Evolutionary conservation across 352 stramenopile genomes (phyloP).

Genomic region (Bremia lactucae): DNA sequence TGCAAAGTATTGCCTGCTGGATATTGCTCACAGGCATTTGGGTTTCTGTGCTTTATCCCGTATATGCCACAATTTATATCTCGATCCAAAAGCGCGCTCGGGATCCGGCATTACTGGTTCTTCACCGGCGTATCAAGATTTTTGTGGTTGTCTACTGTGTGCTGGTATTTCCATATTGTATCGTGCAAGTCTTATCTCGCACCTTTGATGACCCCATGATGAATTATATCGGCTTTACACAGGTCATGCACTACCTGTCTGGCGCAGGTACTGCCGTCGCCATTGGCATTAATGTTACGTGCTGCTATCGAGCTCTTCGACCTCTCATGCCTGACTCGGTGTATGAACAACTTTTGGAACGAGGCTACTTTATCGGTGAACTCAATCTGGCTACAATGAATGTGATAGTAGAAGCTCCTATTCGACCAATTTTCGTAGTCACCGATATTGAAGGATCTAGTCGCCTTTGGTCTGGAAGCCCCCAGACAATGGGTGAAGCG

Average conservation of each 20-base stretch:
- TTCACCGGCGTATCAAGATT: conserved; percentile 58
- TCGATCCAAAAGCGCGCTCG: conserved; percentile 33
- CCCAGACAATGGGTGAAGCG: conserved; percentile 45
- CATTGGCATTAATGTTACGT: conserved; percentile 50
- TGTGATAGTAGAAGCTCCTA: conserved; percentile 35
- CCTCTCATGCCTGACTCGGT: conserved; percentile 49
- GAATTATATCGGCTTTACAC: conserved; percentile 33
- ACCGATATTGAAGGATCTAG: conserved; percentile 79
- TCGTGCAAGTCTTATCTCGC: conserved; percentile 32
- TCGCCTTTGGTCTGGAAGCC: conserved; percentile 39
- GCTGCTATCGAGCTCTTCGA: conserved; percentile 46
- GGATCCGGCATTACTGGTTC: conserved; percentile 29
- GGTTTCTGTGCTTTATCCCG: conserved; percentile 44
- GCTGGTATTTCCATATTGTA: conserved; percentile 48
- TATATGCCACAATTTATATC: conserved; percentile 37
- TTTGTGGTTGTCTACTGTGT: conserved; percentile 60
- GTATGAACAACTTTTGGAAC: conserved; percentile 52
- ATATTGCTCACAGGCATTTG: conserved; percentile 40
- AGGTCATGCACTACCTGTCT: conserved; percentile 52
- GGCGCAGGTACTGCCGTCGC: conserved; percentile 45
- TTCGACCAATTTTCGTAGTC: conserved; percentile 59
- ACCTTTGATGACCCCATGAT: conserved; percentile 23
- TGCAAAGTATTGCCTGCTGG: conserved; percentile 29
- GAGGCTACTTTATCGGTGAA: conserved; percentile 43
- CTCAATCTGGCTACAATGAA: conserved; percentile 17